phyloP scores from a whole-genome alignment of 2,329 filamentous ascomycete species.

The Diaporthe destruens region DNA sequence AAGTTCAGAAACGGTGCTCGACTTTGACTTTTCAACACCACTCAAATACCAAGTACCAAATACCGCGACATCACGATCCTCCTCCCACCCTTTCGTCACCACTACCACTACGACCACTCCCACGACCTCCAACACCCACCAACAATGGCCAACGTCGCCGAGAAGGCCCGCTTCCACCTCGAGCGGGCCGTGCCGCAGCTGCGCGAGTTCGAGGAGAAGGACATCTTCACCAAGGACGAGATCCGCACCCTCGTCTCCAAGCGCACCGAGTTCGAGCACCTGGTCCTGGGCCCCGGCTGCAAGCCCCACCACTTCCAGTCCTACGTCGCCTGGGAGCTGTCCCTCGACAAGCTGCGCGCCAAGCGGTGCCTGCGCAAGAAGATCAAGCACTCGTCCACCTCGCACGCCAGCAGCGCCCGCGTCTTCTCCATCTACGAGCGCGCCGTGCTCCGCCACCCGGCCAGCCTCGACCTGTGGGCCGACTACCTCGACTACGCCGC shows the following conservation, averaged over 20 bases:
- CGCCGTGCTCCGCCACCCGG: conserved; percentile 85
- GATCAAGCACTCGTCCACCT: conserved; percentile 73
- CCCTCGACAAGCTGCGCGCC: conserved; percentile 79
- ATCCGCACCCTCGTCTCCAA: conserved; percentile 90
- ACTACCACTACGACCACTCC: not conserved
- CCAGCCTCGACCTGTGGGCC: conserved; percentile 85
- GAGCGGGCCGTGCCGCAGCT: conserved; percentile 94
- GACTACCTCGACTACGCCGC: conserved; percentile 88
- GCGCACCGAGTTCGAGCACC: conserved; percentile 93
- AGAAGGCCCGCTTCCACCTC: conserved; percentile 95
- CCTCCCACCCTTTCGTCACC: too few relatives aligned
- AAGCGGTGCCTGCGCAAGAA: conserved; percentile 87
- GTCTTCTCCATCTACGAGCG: conserved; percentile 93
- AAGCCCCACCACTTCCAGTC: conserved; percentile 83
- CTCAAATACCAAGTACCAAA: too few relatives aligned
- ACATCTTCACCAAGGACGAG: conserved; percentile 92
- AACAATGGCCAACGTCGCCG: conserved; percentile 83
- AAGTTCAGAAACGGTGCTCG: conserved; percentile 27
- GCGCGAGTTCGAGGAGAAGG: conserved; percentile 90
- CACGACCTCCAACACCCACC: conserved; percentile 5
- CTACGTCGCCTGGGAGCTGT: conserved; percentile 81
- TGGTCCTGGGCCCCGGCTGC: conserved; percentile 84
- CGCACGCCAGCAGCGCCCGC: conserved; percentile 81
- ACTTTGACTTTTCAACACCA: conserved; percentile 30
- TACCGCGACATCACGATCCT: not conserved